phyloP scores from a whole-genome alignment of 1,284 basidiomycete species.

The Ganoderma lucidum region DNA sequence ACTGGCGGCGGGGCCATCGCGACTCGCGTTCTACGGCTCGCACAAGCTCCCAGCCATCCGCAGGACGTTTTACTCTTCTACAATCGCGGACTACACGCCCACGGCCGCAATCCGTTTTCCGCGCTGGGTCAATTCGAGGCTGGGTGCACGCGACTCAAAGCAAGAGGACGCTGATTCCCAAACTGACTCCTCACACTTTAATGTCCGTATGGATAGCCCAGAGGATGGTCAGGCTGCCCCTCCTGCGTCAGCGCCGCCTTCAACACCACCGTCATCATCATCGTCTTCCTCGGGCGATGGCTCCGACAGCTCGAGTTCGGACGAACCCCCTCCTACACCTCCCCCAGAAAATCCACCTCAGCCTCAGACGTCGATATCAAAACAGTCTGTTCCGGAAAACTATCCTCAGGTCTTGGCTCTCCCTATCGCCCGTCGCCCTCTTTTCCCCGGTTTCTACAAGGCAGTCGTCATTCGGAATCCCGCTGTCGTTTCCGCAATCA shows the following conservation, averaged over 20 bases:
- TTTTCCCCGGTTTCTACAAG: constrained; percentile 99
- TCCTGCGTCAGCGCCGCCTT: constrained; percentile 39
- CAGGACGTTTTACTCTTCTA: constrained; percentile 42
- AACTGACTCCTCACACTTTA: constrained; percentile 28
- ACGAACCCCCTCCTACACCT: constrained; percentile 44
- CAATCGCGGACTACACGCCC: constrained; percentile 40
- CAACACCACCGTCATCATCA: constrained; percentile 37
- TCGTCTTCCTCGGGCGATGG: constrained; percentile 42
- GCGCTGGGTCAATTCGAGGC: constrained; percentile 41
- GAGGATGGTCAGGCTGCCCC: constrained; percentile 40
- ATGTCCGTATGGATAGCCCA: constrained; percentile 36
- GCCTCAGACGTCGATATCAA: constrained; percentile 70
- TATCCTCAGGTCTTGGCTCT: constrained; percentile 97
- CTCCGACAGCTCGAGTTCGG: constrained; percentile 34
- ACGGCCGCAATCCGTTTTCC: constrained; percentile 37
- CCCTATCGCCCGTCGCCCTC: constrained; percentile 94
- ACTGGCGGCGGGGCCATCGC: constrained; percentile 24
- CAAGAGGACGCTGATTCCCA: constrained; percentile 24
- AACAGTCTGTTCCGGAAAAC: constrained; percentile 84
- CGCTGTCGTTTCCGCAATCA: constrained; percentile 92
- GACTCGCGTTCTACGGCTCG: constrained; percentile 21
- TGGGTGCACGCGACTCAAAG: constrained; percentile 26
- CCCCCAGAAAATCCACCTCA: constrained; percentile 46
- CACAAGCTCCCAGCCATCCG: constrained; percentile 20
- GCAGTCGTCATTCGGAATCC: constrained; percentile 93